phyloP scores from a whole-genome alignment of 805 yeast genomes.

The Kuraishia hungarica region DNA sequence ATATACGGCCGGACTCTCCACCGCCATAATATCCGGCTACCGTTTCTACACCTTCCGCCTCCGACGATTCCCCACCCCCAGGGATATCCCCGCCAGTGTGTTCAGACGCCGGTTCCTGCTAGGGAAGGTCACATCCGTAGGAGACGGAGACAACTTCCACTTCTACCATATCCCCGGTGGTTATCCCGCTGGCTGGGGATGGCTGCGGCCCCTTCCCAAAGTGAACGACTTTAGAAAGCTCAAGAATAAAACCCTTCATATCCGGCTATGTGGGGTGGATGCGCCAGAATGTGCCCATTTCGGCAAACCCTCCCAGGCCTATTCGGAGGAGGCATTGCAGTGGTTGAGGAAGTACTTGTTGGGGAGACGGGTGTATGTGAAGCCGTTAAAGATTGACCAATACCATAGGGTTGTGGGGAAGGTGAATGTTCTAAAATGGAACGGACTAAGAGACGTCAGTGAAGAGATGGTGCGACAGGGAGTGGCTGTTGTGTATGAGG shows the following conservation, averaged over 20 bases:
- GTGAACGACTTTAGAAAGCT: conserved; percentile 33
- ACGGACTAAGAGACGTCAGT: conserved; percentile 74
- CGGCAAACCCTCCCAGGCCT: conserved; percentile 89
- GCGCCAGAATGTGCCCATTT: conserved; percentile 96
- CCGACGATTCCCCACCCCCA: conserved; percentile 40
- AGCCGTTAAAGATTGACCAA: conserved; percentile 80
- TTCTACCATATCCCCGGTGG: conserved; percentile 96
- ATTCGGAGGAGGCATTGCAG: conserved; percentile 68
- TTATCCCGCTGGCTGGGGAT: conserved; percentile 81
- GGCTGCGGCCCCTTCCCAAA: conserved; percentile 66
- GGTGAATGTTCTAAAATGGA: conserved; percentile 50
- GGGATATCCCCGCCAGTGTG: conserved; percentile 37
- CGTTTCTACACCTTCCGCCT: conserved; percentile 35
- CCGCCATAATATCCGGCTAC: conserved; percentile 30
- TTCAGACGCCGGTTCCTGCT: conserved; percentile 37
- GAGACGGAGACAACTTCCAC: conserved; percentile 94
- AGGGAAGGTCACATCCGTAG: conserved; percentile 84
- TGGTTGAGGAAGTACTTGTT: conserved; percentile 67
- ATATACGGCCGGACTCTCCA: conserved; percentile 20
- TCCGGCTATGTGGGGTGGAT: conserved; percentile 87
- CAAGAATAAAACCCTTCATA: conserved; percentile 63
- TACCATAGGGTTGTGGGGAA: conserved; percentile 83
- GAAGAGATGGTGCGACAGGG: conserved; percentile 82
- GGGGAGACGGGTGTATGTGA: conserved; percentile 62
- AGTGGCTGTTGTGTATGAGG: conserved; percentile 82